Evolutionary conservation across 768 basidiomycete genomes (phyloP), one percentile per base, ranked within the genome.

Genomic region (Trametes villosa): DNA sequence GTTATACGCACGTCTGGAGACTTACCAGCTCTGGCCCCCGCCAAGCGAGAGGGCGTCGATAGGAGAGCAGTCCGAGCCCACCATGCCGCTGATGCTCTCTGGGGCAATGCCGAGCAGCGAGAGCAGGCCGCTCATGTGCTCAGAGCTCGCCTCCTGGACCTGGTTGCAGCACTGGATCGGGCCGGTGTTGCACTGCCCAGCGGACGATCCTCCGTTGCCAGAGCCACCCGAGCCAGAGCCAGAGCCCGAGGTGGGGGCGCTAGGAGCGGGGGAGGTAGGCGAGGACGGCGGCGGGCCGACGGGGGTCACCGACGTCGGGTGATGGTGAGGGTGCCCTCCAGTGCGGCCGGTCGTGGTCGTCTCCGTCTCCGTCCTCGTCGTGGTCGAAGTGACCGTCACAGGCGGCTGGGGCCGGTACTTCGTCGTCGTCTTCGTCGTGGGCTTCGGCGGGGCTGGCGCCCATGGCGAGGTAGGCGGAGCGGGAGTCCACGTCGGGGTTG

Each of bases 131-230:
- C 60, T 42, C 48, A 64, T 66, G 9, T 55, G 54, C 13, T 29
- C 34, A 33, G 45, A 52, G 26, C 36, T 38, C 17, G 71, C 65
- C 27, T 49, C 18, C 65, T 68, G 66, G 30, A 72, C 70, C 34
- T 31, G 57, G 62, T 74, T 58, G 58, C 74, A 75, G 65, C 74
- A 74, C 44, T 72, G 69, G 40, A 70, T 60, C 18, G 66, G 38
- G 27, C 72, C 73, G 0, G 71, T 71, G 68, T 67, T 69, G 67
- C 74, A 75, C 63, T 68, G 55, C 2, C 60, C 60, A 18, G 57
- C 52, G 24, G 51, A 44, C n/a, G n/a, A 48, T 56, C 15, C 8
- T n/a, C n/a, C n/a, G n/a, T n/a, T n/a, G n/a, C 42, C 42, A 9
- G 42, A 44, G 42, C 42, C 46, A 15, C 46, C 46, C 12, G 46